A percentile compares a stretch with the other conserved stretches of the same genome.
Conservation (phyloP, 495 filamentous ascomycete species). For the Aspergillus olivimuriae region DNA sequence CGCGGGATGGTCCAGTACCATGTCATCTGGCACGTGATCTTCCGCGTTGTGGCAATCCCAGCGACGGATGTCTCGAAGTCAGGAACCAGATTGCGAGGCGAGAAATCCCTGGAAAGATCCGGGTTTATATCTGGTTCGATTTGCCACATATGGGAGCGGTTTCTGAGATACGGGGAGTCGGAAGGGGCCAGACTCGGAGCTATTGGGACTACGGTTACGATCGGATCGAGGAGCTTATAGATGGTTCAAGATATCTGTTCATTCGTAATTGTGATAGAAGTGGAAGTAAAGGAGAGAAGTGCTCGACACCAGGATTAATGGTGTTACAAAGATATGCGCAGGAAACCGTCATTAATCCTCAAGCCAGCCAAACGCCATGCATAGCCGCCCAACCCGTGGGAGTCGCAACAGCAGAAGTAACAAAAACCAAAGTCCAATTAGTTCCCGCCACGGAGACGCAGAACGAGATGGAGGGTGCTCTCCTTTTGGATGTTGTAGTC, state of each 20-base stretch:
- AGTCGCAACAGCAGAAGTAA: conserved; percentile 13
- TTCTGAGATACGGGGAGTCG: no score
- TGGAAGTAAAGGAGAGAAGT: conserved; percentile 12
- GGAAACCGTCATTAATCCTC: conserved; percentile 14
- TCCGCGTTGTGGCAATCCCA: not conserved
- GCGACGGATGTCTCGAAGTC: not conserved
- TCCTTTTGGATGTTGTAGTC: conserved; percentile 97
- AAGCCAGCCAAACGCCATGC: conserved; percentile 38
- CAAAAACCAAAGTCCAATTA: conserved; percentile 33
- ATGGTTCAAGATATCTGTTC: conserved; percentile 1
- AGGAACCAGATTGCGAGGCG: not conserved
- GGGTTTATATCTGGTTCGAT: no score
- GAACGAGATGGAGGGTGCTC: conserved; percentile 79
- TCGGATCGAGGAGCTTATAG: no score
- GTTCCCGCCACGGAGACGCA: conserved; percentile 81
- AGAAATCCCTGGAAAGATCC: no score
- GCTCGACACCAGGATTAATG: conserved; percentile 13
- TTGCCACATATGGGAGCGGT: no score
- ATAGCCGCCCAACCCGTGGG: conserved; percentile 28
- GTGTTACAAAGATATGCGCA: conserved; percentile 28
- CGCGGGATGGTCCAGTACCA: no score
- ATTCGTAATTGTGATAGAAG: conserved; percentile 2
- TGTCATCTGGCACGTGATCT: not conserved
- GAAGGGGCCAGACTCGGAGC: no score
- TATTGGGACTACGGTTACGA: no score